These are phyloP conservation scores for Leptosphaerulina australis DNA, from an alignment of 2,329 filamentous ascomycete genomes.

Conservation along the genomic window DNA sequence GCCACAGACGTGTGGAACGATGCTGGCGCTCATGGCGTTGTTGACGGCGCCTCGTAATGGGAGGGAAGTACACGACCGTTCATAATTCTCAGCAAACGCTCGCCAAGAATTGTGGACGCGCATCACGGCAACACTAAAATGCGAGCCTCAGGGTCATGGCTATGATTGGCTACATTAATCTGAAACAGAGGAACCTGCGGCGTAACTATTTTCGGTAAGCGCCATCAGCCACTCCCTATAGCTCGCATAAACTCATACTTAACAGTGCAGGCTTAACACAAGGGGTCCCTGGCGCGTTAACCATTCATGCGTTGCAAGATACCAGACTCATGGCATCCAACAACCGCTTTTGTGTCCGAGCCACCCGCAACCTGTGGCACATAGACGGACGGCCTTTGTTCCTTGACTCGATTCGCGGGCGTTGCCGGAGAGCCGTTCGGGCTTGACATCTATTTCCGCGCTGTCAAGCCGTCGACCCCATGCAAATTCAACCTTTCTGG, in stretches of 20 bases:
- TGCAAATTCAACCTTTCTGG: conserved; percentile 7
- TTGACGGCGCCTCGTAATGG: conserved; percentile 9
- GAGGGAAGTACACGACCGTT: conserved; percentile 8
- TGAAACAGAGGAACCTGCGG: conserved; percentile 28
- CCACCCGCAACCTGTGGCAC: conserved; percentile 19
- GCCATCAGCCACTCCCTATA: conserved; percentile 19
- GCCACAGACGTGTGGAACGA: conserved; percentile 11
- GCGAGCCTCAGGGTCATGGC: conserved; percentile 10
- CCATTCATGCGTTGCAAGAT: conserved; percentile 22
- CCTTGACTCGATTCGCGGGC: conserved; percentile 10
- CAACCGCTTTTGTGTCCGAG: conserved; percentile 18
- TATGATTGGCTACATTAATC: conserved; percentile 23
- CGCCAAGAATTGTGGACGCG: conserved; percentile 9
- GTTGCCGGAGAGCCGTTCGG: conserved; percentile 13
- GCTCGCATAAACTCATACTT: conserved; percentile 26
- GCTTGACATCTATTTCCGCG: conserved; percentile 12
- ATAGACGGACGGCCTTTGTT: conserved; percentile 8
- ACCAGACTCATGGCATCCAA: conserved; percentile 21
- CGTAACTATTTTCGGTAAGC: conserved; percentile 21
- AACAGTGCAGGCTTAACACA: conserved; percentile 8
- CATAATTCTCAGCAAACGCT: conserved; percentile 19
- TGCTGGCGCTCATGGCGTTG: conserved; percentile 6
- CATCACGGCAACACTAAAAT: not conserved
- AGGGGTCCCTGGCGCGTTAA: conserved; percentile 20
- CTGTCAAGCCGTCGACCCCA: conserved; percentile 3